Conservation (phyloP, 768 basidiomycete genomes). For the Auricularia heimuer region DNA sequence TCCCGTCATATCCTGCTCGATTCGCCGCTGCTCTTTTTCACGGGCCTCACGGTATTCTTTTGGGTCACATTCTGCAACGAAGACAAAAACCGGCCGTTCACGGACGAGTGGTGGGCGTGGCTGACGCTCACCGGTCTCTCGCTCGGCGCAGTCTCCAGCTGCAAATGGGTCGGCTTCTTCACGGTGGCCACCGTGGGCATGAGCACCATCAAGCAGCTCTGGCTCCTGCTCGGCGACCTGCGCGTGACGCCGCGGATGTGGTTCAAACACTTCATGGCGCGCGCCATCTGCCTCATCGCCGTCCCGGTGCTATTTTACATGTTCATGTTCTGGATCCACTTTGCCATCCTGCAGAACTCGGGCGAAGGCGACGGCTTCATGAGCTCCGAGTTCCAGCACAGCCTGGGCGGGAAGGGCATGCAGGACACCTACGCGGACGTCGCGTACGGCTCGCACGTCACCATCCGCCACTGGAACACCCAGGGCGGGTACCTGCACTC, state of each 20-base stretch:
- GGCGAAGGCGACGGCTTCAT: slow-evolving; percentile 99
- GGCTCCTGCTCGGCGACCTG: slow-evolving; percentile 81
- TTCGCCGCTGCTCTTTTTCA: slow-evolving; percentile 97
- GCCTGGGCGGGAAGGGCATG: slow-evolving; percentile 82
- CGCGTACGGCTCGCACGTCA: slow-evolving; percentile 69
- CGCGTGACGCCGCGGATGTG: slow-evolving; percentile 67
- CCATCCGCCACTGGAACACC: slow-evolving; percentile 87
- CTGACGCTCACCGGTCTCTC: slow-evolving; percentile 77
- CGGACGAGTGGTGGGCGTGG: slow-evolving; percentile 87
- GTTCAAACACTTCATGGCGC: slow-evolving; percentile 76
- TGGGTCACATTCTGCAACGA: slow-evolving; percentile 91
- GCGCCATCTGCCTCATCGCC: slow-evolving; percentile 81
- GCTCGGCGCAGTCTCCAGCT: slow-evolving; percentile 85
- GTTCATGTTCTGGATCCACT: slow-evolving; percentile 94
- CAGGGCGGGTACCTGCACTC: slow-evolving; percentile 99
- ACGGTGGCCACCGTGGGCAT: slow-evolving; percentile 91
- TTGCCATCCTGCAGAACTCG: slow-evolving; percentile 74
- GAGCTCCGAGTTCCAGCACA: slow-evolving; percentile 98
- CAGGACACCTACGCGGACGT: slow-evolving; percentile 82
- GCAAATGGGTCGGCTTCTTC: slow-evolving; percentile 98
- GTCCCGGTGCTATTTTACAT: slow-evolving; percentile 88
- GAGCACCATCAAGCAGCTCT: slow-evolving; percentile 76
- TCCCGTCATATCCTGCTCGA: slow-evolving; percentile 96
- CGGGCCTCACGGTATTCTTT: slow-evolving; percentile 74
- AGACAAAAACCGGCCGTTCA: slow-evolving; percentile 77